Conservation (phyloP, 345 rosid species). For the Passiflora organensis region DNA sequence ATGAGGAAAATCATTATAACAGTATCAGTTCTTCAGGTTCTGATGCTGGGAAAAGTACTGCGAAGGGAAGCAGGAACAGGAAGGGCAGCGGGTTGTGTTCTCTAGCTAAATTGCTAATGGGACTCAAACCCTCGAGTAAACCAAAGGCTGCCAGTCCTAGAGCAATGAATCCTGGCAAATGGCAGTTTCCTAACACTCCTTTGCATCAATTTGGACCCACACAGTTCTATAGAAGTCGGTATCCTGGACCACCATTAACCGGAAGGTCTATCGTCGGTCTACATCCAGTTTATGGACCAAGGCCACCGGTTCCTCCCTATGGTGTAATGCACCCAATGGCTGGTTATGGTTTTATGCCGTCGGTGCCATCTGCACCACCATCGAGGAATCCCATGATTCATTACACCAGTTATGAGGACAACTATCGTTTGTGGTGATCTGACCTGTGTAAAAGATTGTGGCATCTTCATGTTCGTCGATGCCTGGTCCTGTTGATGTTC, state of each 20-base stretch:
- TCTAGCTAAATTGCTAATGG: neutral
- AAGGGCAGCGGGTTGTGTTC: conserved; percentile 1
- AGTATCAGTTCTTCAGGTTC: neutral
- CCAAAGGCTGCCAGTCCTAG: neutral
- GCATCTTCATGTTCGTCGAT: no score
- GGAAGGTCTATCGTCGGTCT: neutral
- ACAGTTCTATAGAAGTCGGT: neutral
- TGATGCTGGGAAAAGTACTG: neutral
- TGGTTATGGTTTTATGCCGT: no score
- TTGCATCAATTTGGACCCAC: neutral
- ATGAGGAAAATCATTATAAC: neutral
- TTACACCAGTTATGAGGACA: neutral
- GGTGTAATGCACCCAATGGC: neutral
- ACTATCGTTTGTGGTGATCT: neutral
- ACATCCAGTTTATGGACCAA: neutral
- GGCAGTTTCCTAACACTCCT: neutral
- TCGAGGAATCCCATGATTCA: neutral
- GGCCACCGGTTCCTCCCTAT: neutral
- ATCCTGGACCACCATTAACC: neutral
- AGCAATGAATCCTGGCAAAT: neutral
- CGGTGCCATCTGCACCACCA: neutral
- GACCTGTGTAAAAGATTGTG: no score
- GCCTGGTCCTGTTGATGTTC: no score
- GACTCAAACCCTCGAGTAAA: neutral
- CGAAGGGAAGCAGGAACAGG: neutral